These are phyloP conservation scores for Diaporthe sp. DNA, from an alignment of 2,329 filamentous ascomycete species.

Conservation along the genomic window DNA sequence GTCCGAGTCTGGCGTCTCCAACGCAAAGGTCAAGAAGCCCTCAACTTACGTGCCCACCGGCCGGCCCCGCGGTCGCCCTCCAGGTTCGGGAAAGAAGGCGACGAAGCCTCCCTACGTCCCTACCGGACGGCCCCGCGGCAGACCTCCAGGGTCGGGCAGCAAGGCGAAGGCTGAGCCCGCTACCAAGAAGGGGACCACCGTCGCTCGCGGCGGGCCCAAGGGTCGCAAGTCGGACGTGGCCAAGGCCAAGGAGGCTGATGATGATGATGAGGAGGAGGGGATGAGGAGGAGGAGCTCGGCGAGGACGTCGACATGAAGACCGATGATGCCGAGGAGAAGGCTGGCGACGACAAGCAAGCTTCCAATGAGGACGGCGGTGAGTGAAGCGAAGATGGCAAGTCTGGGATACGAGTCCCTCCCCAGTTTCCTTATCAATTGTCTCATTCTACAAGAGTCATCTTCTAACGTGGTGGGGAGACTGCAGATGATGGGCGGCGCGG, in stretches of 20 bases:
- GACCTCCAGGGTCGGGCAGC: constrained; percentile 30
- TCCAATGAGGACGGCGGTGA: constrained; percentile 31
- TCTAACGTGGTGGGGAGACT: constrained; percentile 5
- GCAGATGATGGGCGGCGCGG: neutral
- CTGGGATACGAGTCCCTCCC: constrained; percentile 11
- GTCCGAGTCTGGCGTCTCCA: constrained; percentile 13
- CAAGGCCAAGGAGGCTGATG: constrained; percentile 11
- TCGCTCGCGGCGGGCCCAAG: constrained; percentile 18
- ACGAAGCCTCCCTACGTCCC: constrained; percentile 31
- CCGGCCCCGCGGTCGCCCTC: constrained; percentile 32
- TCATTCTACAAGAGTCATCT: neutral
- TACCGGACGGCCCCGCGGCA: constrained; percentile 29
- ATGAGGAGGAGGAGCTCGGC: constrained; percentile 13
- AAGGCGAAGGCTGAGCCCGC: constrained; percentile 11
- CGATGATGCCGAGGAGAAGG: constrained; percentile 8
- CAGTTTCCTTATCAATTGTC: neutral
- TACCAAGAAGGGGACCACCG: constrained; percentile 8
- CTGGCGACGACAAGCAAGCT: constrained; percentile 6
- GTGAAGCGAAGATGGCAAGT: constrained; percentile 35
- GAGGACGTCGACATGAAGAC: constrained; percentile 27
- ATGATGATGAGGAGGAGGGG: constrained; percentile 5
- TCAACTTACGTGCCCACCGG: neutral
- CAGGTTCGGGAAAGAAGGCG: neutral
- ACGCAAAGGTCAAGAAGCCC: constrained; percentile 27
- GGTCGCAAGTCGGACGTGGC: constrained; percentile 9